phyloP scores from a whole-genome alignment of 164 flowering plant species.

The Liquidambar formosana region DNA sequence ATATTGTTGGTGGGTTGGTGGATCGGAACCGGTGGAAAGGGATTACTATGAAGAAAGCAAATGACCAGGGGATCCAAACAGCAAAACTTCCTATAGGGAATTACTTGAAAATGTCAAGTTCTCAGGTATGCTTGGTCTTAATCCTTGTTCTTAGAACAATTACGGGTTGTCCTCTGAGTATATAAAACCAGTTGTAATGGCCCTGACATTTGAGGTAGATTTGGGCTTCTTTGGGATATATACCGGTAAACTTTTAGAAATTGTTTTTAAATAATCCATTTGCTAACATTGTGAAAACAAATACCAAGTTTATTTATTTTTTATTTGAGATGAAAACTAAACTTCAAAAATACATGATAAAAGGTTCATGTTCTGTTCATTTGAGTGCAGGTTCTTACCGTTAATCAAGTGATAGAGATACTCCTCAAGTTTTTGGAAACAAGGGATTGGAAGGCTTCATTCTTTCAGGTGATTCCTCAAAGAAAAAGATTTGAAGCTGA shows the following conservation, averaged over 20 bases:
- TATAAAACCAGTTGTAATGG: too few species aligned
- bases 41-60: conserved; percentile 85
- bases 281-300: too few species aligned
- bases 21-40: conserved; percentile 97
- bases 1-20: conserved; percentile 91
- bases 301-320: too few species aligned
- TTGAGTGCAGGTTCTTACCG: conserved; percentile 79
- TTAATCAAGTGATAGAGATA: conserved; percentile 94
- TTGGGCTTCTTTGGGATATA: too few species aligned
- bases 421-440: conserved; percentile 81
- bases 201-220: too few species aligned
- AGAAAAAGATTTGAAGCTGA: conserved; percentile 74
- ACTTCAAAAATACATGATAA: too few species aligned
- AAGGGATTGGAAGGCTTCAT: conserved; percentile 88
- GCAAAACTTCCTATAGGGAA: conserved; percentile 87
- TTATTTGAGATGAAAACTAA: too few species aligned
- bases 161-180: too few species aligned
- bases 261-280: too few species aligned
- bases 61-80: conserved; percentile 83
- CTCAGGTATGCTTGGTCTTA: conserved; percentile 57
- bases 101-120: conserved; percentile 89
- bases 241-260: too few species aligned
- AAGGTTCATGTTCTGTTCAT: not conserved
- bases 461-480: conserved; percentile 87
- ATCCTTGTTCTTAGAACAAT: not conserved